Evolutionary conservation across 331 rosid species (phyloP), one percentile per base, ranked within the genome.

Genomic region (Telfairia occidentalis): DNA sequence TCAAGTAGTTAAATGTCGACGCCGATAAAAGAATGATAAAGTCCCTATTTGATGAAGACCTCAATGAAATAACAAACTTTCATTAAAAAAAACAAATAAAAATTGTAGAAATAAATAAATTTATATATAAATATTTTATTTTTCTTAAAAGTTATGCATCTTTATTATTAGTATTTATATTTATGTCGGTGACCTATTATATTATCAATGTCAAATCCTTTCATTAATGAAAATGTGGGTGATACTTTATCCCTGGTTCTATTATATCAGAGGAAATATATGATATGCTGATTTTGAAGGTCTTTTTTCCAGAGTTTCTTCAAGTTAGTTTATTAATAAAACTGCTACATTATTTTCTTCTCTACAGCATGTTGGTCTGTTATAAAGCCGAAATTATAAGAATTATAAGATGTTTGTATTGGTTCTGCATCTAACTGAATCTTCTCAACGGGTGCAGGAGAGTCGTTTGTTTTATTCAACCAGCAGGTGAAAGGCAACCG

Each of bases 401-500:
- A 21, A 67, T 24, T 67, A 23, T 40, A 45, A 42, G 54, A 67
- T 5, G 32, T 24, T 67, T 21, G 19, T 38, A 73, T 32, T 73
- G 21, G 38, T 6, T 21, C 1, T 3, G 67, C 35, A 37, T 55
- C 54, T 55, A 28, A 74, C 5, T 55, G 8, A 24, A 74, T 37
- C n/a, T 40, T 80, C 43, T 80, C 69, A 24, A 58, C 40, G 35
- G 42, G 24, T 78, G 69, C 78, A 95, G 99, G 97, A 15, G 99
- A 90, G 71, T 86, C 99, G 37, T 95, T 87, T 78, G 86, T 95
- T 46, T 76, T 95, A 78, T 95, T 95, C 90, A 95, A 95, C 80
- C 85, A 92, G 83, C 92, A 92, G 84, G 80, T 92, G 67, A 95
- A 95, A 77, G 99, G 97, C 40, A 92, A 85, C 85, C 90, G 84